Base-by-base conservation (phyloP, 1,284 basidiomycete species). In the Ceratobasidium sp. region DNA sequence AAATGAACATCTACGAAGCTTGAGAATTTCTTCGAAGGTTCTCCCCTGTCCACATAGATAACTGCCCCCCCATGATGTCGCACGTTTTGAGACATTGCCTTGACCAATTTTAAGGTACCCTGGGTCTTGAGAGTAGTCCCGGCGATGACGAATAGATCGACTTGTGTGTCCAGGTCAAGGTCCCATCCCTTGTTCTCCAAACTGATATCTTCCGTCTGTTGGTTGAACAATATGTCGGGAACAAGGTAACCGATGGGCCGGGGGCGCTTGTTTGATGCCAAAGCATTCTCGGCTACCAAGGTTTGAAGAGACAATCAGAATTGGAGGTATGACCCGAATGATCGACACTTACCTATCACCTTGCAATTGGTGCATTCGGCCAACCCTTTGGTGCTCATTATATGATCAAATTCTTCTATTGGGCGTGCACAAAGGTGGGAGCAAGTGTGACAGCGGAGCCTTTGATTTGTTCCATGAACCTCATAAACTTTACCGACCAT, bases 141-240 rank as follows among this genome's bases (percentile, higher is more conserved):
- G 2, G 39, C 56, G 2, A 57, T 33, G 3, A 42, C 4, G 5
- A 57, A 41, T 2, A 57, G 36, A 25, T 57, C 56, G 5, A 41
- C 21, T 3, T 16, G 3, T 1, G 56, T 42, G 39, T 57, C 56
- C 1, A 23, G 5, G 4, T 23, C 56, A 19, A 57, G 21, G 9
- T 42, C 11, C 9, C 8, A 19, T 19, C 56, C 56, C 3, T n/a
- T 42, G 19, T 44, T 41, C 39, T 57, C 56, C 56, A 27, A 19
- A 41, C 39, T 42, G 56, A 44, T 23, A 44, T 57, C 56, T 13
- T 42, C 19, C n/a, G 19, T 23, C 36, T 57, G 36, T 13, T 57
- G 36, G 19, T 57, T 57, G 36, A 21, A 57, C 5, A 57, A 25
- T 1, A 57, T n/a, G 25, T 57, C 56, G 5, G 56, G 56, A 1